Conservation (phyloP, 2,329 filamentous ascomycete genomes). For the Microthyrium microscopicum region DNA sequence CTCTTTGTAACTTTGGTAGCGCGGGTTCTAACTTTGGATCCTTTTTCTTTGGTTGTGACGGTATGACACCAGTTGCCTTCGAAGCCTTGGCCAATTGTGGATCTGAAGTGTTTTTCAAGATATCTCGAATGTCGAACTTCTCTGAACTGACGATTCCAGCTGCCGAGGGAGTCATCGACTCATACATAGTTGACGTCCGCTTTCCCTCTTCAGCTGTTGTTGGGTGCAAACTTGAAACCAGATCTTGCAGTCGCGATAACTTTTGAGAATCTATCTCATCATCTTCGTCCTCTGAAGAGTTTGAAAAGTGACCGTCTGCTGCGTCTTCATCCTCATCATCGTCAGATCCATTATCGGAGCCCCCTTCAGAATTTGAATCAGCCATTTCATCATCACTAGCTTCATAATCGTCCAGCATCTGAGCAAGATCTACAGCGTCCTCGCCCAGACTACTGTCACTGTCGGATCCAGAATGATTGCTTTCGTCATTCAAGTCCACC, state of each 20-base stretch:
- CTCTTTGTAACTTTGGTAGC: slow-evolving; percentile 71
- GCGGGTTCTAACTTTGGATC: slow-evolving; percentile 57
- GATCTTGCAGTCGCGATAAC: slow-evolving; percentile 47
- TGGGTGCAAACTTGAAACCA: slow-evolving; percentile 48
- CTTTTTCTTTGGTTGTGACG: slow-evolving; percentile 45
- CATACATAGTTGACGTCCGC: slow-evolving; percentile 30
- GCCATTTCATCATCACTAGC: slow-evolving; percentile 20
- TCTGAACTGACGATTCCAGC: slow-evolving; percentile 40
- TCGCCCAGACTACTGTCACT: slow-evolving; percentile 46
- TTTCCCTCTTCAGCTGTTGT: slow-evolving; percentile 19
- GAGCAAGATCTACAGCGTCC: slow-evolving; percentile 45
- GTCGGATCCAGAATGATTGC: slow-evolving; percentile 25
- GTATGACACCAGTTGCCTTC: slow-evolving; percentile 5
- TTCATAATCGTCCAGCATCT: slow-evolving; percentile 37
- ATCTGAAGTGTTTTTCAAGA: slow-evolving; percentile 57
- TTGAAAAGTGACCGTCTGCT: slow-evolving; percentile 29
- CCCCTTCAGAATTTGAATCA: slow-evolving; percentile 1
- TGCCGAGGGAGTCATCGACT: slow-evolving; percentile 45
- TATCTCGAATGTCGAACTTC: slow-evolving; percentile 60
- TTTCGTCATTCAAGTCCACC: slow-evolving; percentile 29
- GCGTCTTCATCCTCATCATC: slow-evolving; percentile 29
- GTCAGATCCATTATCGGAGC: slow-evolving; percentile 20
- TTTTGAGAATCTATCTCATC: slow-evolving; percentile 35
- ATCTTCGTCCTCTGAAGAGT: slow-evolving; percentile 16
- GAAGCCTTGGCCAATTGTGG: slow-evolving; percentile 49